Base-by-base conservation (phyloP, 2,329 filamentous ascomycete genomes). In the Fusarium incarnatum region DNA sequence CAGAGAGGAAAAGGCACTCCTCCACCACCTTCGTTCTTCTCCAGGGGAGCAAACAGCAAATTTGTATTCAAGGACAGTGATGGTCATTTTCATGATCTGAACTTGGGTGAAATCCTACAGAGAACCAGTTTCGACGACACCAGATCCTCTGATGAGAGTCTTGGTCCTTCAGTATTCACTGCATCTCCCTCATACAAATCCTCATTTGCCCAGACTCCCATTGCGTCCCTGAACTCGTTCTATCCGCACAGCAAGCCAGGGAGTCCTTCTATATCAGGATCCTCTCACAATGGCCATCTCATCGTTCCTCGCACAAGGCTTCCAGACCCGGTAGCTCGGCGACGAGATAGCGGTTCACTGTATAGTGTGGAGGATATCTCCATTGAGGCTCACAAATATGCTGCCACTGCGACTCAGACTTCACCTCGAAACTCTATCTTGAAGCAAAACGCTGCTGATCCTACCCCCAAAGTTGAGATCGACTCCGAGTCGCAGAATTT, bases 401-500 rank as follows among this genome's bases (percentile, higher is more conserved):
- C 64, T 68, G 58, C 46, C 2, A 49, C 28, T 47, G 54, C 64
- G 18, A 67, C 47, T 16, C 54, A 67, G 34, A 64, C 64, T 8
- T 68, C 65, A 6, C 53, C 53, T 4, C 54, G 54, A 2, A 64
- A 56, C 25, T 64, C 65, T 15, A 4, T 61, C 2, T n/a, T 60
- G 6, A 30, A 40, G 5, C 47, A 58, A 3, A 56, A n/a, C n/a
- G 4, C 15, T 8, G 5, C 40, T 9, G 15, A 42, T 11, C 20
- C 46, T 16, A 8, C n/a, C 5, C 45, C 40, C 5, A 65, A 61
- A 12, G 4, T 58, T 27, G 65, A 69, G 22, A 18, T 68, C 16
- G 65, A 69, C 40, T 52, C 52, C 9, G 67, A 68, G 40, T 65
- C 65, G 8, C 64, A 69, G 37, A 69, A 60, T 18, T 27, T 68